phyloP scores from a whole-genome alignment of 345 rosid species.

The Populus ilicifolia region DNA sequence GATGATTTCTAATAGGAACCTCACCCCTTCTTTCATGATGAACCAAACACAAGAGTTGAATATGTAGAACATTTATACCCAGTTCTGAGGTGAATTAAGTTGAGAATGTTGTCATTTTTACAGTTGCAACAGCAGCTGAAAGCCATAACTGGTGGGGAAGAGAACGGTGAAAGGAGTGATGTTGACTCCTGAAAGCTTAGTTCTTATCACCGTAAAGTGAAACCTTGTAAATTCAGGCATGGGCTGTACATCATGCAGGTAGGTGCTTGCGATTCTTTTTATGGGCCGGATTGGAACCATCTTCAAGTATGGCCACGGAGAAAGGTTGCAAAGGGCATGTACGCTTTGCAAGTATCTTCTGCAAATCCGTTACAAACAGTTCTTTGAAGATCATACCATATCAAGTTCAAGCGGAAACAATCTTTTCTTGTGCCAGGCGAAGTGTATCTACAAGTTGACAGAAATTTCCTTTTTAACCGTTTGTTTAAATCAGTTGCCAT shows the following conservation, averaged over 20 bases:
- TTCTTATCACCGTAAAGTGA: conserved; percentile 15
- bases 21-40: neutral
- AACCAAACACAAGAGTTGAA: neutral
- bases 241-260: conserved; percentile 29
- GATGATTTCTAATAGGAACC: neutral
- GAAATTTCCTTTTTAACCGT: neutral
- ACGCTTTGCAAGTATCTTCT: conserved; percentile 2
- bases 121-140: conserved; percentile 71
- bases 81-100: neutral
- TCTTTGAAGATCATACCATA: conserved; percentile 4
- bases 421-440: neutral
- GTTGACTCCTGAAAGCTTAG: conserved; percentile 28
- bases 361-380: neutral
- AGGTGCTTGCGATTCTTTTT: conserved; percentile 13
- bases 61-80: neutral
- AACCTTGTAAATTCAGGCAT: conserved; percentile 25
- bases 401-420: conserved; percentile 3
- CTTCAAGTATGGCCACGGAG: neutral
- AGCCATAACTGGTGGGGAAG: conserved; percentile 44
- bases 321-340: neutral
- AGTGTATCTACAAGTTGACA: neutral
- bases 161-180: conserved; percentile 44
- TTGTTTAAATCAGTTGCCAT: neutral
- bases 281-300: conserved; percentile 2
- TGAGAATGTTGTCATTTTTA: conserved; percentile 8